Base-by-base conservation (phyloP, 1,139 yeast genomes). In the Yamadazyma trypodendri region DNA sequence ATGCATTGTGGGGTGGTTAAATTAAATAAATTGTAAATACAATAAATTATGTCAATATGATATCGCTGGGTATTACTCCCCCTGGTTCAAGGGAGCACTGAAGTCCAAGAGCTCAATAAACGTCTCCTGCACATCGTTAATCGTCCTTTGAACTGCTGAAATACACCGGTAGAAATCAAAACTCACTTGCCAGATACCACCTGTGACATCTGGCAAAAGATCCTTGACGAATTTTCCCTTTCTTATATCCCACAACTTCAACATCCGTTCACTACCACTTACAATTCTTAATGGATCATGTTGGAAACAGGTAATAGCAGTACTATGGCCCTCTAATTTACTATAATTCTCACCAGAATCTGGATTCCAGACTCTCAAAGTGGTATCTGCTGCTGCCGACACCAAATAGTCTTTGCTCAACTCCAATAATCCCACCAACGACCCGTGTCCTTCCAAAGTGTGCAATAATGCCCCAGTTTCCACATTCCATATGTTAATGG, bases 371-470 rank as follows among this genome's bases (percentile, higher is more conserved):
- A 92, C 84, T 35, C 97, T 72, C 32, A 92, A 70, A 0, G 97
- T 83, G 1, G 95, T 79, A 58, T 92, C 98, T 0, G 97, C 97
- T 1, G 97, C 97, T 0, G 97, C 98, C 28, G 95, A 84, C 2
- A 92, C 96, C n/a, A 92, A 69, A 30, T 80, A 81, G 15, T 84
- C 81, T 30, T 85, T 81, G 7, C 88, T 82, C 17, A 90, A 72
- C 33, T 86, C 89, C 24, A 94, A 69, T 16, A 92, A 66, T 0
- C 98, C 98, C 15, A 92, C 98, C 15, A 92, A 65, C 11, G 94
- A 86, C 0, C 88, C 81, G 59, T 92, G 98, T 0, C 97, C 97
- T 42, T 80, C 86, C 28, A 87, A 63, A 1, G 86, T 75, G 39
- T 77, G 70, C 21, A 85, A 56, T 31, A 83, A 68, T 34, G 78